Conservation (phyloP, 768 basidiomycete genomes). For the Lentinula raphanica region DNA sequence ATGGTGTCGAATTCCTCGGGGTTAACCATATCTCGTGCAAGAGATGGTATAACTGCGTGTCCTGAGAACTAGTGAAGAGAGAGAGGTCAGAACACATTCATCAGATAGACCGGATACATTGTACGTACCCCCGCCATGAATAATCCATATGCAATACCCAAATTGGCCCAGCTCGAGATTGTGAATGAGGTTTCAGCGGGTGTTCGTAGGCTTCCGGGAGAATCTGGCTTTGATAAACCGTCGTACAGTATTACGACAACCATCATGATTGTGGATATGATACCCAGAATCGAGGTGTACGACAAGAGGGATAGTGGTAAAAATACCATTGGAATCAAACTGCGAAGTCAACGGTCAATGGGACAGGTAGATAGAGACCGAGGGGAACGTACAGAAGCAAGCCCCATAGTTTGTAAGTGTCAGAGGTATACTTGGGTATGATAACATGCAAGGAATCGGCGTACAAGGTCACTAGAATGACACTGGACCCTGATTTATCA, state of each 20-base stretch:
- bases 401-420: constrained; percentile 72
- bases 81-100: background rate
- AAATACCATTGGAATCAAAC: constrained; percentile 79
- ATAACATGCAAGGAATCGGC: constrained; percentile 81
- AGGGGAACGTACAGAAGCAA: constrained; percentile 57
- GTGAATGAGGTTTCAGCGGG: constrained; percentile 65
- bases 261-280: constrained; percentile 71
- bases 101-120: background rate
- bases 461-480: constrained; percentile 84
- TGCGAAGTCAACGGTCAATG: constrained; percentile 22
- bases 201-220: constrained; percentile 77
- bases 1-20: constrained; percentile 76
- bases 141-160: constrained; percentile 82
- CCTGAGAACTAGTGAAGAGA: constrained; percentile 64
- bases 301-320: constrained; percentile 84
- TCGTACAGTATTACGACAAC: constrained; percentile 77
- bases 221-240: constrained; percentile 64
- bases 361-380: background rate
- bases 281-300: constrained; percentile 82
- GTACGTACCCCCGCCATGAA: constrained; percentile 82
- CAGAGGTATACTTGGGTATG: constrained; percentile 58
- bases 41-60: constrained; percentile 86
- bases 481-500: no score
- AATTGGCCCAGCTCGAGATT: constrained; percentile 45
- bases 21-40: constrained; percentile 86